Evolutionary conservation across 352 stramenopile genomes (phyloP), one percentile per base, ranked within the genome.

Genomic region (Pythium periplocum): DNA sequence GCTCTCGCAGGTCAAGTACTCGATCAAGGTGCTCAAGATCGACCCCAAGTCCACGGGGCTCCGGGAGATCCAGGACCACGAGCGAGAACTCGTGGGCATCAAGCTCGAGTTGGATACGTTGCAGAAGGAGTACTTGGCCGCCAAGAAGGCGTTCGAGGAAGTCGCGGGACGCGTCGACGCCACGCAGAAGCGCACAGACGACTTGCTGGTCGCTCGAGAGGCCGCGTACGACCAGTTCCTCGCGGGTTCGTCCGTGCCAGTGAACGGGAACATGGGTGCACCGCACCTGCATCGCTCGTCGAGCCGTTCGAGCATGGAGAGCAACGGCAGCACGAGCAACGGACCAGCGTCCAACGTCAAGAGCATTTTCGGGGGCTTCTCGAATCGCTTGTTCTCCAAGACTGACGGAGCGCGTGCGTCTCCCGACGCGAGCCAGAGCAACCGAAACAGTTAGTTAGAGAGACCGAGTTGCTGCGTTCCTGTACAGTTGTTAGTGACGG

Each of bases 1-100:
- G 85, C 72, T 95, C 54, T 92, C 81, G 42, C 69, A 78, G 30
- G 78, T 92, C 58, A 90, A 91, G 62, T 95, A 95, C 74, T 90
- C 83, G 56, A 87, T 95, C 64, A 90, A 92, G 64, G 82, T 71
- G 55, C 63, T 93, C 48, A 87, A 89, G 66, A 87, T 93, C 51
- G 74, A 89, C 51, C 66, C 71, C 50, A 66, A 74, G 43, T 71
- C 73, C 1, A 49, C 59, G 1, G 67, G 70, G n/a, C 64, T 95
- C 12, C 56, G 73, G 33, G 71, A 57, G 35, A 93, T 95, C 57
- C 77, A 91, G 51, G 61, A 79, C 48, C 84, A 69, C 31, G 85
- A 95, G 62, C 73, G 75, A 32, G 78, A 91, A 48, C 73, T 95
- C 5, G 69, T 85, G 43, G 63, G 61, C 0, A 90, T 90, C 53